phyloP scores from a whole-genome alignment of 2,329 filamentous ascomycete genomes.

The Chrysosporium queenslandicum region DNA sequence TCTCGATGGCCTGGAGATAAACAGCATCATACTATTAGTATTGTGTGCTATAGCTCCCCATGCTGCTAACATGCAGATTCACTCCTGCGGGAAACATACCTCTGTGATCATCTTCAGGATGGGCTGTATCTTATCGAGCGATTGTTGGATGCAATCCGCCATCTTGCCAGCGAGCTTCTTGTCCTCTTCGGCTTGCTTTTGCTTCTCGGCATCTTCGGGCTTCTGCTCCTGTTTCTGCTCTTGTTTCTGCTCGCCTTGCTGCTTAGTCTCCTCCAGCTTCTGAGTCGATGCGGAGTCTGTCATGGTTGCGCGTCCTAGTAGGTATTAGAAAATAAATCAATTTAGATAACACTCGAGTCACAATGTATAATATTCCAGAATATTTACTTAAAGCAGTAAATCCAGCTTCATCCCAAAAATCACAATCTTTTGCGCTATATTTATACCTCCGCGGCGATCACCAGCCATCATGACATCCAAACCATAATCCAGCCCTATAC shows the following conservation, averaged over 20 bases:
- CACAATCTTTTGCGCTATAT: too few species aligned
- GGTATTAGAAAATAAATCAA: too few species aligned
- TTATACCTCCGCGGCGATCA: too few species aligned
- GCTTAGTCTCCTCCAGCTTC: slow-evolving; percentile 5
- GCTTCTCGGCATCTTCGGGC: slow-evolving; percentile 44
- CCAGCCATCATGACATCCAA: not conserved
- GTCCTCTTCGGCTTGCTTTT: slow-evolving; percentile 56
- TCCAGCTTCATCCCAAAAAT: too few species aligned
- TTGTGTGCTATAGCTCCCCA: not conserved
- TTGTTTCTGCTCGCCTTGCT: too few species aligned
- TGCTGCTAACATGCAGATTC: not conserved
- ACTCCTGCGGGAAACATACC: slow-evolving; percentile 44
- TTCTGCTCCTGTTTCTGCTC: slow-evolving; percentile 18
- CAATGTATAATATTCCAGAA: too few species aligned
- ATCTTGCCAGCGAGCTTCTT: slow-evolving; percentile 70
- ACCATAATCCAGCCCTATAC: too few species aligned
- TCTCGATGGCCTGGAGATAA: slow-evolving; percentile 60
- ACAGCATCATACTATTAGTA: not conserved
- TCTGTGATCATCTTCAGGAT: slow-evolving; percentile 79
- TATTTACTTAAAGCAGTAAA: too few species aligned
- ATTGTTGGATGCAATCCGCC: slow-evolving; percentile 60
- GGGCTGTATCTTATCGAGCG: slow-evolving; percentile 72
- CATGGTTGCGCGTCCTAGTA: not conserved
- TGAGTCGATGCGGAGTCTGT: slow-evolving; percentile 7
- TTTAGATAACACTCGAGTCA: too few species aligned